Base-by-base conservation (phyloP, 2,329 filamentous ascomycete genomes). In the Mycogone perniciosa region DNA sequence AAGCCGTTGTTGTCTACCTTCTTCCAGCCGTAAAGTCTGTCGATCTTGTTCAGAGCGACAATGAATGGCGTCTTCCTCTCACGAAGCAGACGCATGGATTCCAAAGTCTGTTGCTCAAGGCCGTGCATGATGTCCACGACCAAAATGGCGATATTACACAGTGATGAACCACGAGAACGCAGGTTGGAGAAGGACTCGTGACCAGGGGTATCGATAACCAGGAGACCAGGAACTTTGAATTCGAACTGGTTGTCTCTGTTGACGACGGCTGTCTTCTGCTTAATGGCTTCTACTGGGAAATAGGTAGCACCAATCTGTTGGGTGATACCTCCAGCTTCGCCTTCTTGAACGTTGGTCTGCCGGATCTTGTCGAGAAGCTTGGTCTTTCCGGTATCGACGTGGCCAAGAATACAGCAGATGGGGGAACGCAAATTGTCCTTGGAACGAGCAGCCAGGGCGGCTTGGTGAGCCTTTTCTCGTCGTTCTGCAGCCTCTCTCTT, bases 91-190 rank as follows among this genome's bases (percentile, higher is more conserved):
- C 84, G 87, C 89, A 99, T 97, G 2, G 93, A 99, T 72, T 99
- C 95, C 31, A 97, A 79, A 11, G 93, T 99, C 72, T 99, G 93
- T 13, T 86, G 92, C 72, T 99, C 93, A 43, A 99, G 81, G 67
- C 95, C 95, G 81, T 99, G 93, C 93, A 99, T 97, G 64, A 99
- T 99, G 76, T 99, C 93, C 60, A 99, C 92, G 39, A 99, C 95
- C 59, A 99, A 76, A 67, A 99, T 99, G 62, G 93, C 93, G 73
- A 99, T 99, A 76, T 99, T 99, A 73, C 95, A 99, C 53, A 99
- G 88, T 10, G 91, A 97, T 38, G 93, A 97, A 73, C 93, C 93
- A 74, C 95, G 85, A 59, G 92, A 96, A 64, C 95, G 88, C 58
- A 99, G 75, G 73, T 99, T 99, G 57, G 92, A 96, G 82, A 99